Percentiles rank a stretch among this genome's conserved stretches.
These are phyloP conservation scores for Cafeteria roenbergensis DNA, from an alignment of 108 stramenopile genomes.

Conservation along the genomic window DNA sequence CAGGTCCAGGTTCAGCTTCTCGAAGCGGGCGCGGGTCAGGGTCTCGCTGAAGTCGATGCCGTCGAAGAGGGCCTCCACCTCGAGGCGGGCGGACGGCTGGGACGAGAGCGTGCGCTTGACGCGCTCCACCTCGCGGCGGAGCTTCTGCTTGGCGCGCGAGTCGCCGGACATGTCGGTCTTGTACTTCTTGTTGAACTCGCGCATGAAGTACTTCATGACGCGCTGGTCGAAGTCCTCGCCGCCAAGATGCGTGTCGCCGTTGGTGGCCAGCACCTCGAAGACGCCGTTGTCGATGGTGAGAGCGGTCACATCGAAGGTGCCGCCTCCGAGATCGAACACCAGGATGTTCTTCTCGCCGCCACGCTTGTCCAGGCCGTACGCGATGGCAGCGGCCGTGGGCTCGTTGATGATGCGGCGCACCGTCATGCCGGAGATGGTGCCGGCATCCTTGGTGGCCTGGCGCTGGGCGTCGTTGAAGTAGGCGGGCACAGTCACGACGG, in stretches of 20 bases:
- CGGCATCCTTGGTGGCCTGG: slow-evolving; percentile 67
- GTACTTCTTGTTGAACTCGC: slow-evolving; percentile 45
- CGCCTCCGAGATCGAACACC: slow-evolving; percentile 66
- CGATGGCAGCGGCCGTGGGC: slow-evolving; percentile 57
- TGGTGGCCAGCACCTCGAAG: slow-evolving; percentile 70
- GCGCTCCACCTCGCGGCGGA: slow-evolving; percentile 70
- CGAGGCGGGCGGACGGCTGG: slow-evolving; percentile 59
- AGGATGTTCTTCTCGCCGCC: slow-evolving; percentile 47
- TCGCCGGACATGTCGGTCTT: slow-evolving; percentile 51
- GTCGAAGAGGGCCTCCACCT: slow-evolving; percentile 64
- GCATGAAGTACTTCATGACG: slow-evolving; percentile 73
- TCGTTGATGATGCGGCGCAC: slow-evolving; percentile 59
- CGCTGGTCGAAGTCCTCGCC: slow-evolving; percentile 77
- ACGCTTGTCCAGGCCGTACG: slow-evolving; percentile 49
- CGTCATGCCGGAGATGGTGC: slow-evolving; percentile 50
- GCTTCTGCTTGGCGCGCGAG: slow-evolving; percentile 61
- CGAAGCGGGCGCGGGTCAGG: slow-evolving; percentile 86
- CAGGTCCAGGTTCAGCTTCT: slow-evolving; percentile 81
- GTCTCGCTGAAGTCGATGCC: slow-evolving; percentile 70
- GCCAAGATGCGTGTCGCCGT: slow-evolving; percentile 76
- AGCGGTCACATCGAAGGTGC: slow-evolving; percentile 56
- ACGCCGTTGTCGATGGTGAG: slow-evolving; percentile 51
- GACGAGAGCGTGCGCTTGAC: slow-evolving; percentile 72
- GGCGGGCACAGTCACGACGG: slow-evolving; percentile 88
- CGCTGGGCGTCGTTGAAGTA: slow-evolving; percentile 78